These are phyloP conservation scores for Dendrocalamus latiflorus DNA, from an alignment of 202 grass and related monocot species.

Conservation along the genomic window DNA sequence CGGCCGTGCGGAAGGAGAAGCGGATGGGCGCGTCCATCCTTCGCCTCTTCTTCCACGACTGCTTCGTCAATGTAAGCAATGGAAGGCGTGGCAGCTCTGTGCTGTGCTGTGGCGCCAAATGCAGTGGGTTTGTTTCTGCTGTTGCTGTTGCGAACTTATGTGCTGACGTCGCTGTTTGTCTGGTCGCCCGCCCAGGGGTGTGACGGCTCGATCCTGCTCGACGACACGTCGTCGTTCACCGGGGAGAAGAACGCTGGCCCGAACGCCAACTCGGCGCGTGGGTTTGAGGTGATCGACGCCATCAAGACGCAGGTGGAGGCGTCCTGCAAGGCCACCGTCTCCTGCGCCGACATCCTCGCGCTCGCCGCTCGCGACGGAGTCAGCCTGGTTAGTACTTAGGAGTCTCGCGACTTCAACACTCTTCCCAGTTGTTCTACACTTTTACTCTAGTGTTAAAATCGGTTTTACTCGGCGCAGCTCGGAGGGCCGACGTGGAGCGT, in stretches of 20 bases:
- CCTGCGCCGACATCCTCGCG: constrained; percentile 73
- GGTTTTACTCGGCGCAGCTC: constrained; percentile 21
- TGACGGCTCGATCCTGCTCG: constrained; percentile 72
- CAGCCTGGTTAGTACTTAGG: constrained; percentile 36
- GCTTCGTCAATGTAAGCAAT: constrained; percentile 68
- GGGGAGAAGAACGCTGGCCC: constrained; percentile 69
- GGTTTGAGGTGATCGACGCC: constrained; percentile 81
- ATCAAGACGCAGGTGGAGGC: constrained; percentile 73
- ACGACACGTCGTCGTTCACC: constrained; percentile 45
- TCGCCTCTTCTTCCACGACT: constrained; percentile 84
- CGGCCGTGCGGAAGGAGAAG: constrained; percentile 31
- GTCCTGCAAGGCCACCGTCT: constrained; percentile 50
- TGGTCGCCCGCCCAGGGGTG: constrained; percentile 43
- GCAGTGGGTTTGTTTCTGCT: background rate
- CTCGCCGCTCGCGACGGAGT: constrained; percentile 59
- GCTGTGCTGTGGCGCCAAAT: background rate
- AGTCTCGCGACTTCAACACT: background rate
- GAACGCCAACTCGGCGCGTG: constrained; percentile 60
- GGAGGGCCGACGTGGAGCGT: constrained; percentile 68
- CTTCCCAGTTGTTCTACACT: background rate
- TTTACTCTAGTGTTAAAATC: background rate
- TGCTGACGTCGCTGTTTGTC: background rate
- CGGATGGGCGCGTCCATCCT: constrained; percentile 78
- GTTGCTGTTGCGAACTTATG: no score
- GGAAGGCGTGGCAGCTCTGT: constrained; percentile 14